phyloP scores from a whole-genome alignment of 2,329 filamentous ascomycete genomes.

The Cercospora janseana region DNA sequence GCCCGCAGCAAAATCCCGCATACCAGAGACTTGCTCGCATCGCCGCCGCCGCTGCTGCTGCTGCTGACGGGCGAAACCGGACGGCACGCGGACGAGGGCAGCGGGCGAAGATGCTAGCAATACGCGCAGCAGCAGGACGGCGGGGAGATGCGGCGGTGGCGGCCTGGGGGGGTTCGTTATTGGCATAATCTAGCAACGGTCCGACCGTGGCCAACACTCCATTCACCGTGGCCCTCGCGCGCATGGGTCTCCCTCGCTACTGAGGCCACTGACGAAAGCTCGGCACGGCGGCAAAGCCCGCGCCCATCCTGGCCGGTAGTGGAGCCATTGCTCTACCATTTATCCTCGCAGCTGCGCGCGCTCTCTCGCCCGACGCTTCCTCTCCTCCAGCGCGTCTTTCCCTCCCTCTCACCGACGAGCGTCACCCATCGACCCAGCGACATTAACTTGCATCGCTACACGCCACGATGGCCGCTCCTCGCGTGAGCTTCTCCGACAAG shows the following conservation, averaged over 20 bases:
- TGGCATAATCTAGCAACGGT: conserved; percentile 25
- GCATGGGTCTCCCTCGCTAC: conserved; percentile 14
- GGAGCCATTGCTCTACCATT: background rate
- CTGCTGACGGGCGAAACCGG: background rate
- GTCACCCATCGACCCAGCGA: conserved; percentile 25
- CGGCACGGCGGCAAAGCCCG: conserved; percentile 25
- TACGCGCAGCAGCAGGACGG: conserved; percentile 11
- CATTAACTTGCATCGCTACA: conserved; percentile 37
- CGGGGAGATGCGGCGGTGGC: conserved; percentile 16
- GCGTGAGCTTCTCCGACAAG: conserved; percentile 43
- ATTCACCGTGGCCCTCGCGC: conserved; percentile 3
- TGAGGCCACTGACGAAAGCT: conserved; percentile 20
- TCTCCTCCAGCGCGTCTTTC: conserved; percentile 21
- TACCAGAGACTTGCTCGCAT: too few species aligned
- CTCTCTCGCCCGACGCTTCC: conserved; percentile 13
- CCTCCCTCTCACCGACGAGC: conserved; percentile 12
- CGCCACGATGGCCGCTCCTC: conserved; percentile 39
- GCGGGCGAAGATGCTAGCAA: conserved; percentile 19
- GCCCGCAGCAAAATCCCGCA: too few species aligned
- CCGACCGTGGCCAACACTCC: conserved; percentile 21
- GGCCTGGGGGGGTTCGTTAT: conserved; percentile 22
- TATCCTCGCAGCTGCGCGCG: conserved; percentile 11
- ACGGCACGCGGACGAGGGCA: conserved; percentile 11
- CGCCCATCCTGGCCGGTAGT: conserved; percentile 14
- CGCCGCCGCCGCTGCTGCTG: too few species aligned